A percentile compares a stretch with the other conserved stretches of the same genome.
Conservation (phyloP, 75 land plant species). For the Chamaecyparis obtusa region DNA sequence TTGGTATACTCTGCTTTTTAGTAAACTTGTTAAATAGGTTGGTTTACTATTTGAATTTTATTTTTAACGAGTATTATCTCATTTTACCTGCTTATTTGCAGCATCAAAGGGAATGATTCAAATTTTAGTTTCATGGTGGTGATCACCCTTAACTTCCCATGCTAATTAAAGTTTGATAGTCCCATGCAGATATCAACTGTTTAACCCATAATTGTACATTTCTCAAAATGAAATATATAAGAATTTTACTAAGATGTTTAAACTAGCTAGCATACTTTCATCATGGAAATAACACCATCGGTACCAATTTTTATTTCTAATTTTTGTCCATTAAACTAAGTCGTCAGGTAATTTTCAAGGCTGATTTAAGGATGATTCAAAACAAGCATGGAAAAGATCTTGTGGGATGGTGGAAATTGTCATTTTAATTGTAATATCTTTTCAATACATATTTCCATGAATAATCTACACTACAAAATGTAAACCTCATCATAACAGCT, state of each 20-base stretch:
- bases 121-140: neutral
- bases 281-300: neutral
- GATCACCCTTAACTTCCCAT: neutral
- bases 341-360: neutral
- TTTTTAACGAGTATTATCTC: neutral
- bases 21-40: neutral
- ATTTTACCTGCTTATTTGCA: neutral
- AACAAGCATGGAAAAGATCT: neutral
- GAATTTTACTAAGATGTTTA: neutral
- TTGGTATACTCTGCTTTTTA: neutral
- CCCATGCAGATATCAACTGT: neutral
- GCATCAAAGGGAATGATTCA: neutral
- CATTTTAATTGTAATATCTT: neutral
- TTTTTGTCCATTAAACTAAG: neutral
- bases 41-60: neutral
- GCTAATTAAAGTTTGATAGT: neutral
- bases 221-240: neutral
- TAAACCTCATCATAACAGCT: neutral
- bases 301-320: neutral
- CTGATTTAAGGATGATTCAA: neutral
- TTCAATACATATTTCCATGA: constrained; percentile 19
- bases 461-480: neutral
- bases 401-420: neutral
- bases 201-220: neutral
- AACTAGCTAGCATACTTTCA: neutral